Evolutionary conservation across 371 early-diverging fungal species (phyloP), one percentile per base, ranked within the genome.

Genomic region (Rhizomucor pusillus): DNA sequence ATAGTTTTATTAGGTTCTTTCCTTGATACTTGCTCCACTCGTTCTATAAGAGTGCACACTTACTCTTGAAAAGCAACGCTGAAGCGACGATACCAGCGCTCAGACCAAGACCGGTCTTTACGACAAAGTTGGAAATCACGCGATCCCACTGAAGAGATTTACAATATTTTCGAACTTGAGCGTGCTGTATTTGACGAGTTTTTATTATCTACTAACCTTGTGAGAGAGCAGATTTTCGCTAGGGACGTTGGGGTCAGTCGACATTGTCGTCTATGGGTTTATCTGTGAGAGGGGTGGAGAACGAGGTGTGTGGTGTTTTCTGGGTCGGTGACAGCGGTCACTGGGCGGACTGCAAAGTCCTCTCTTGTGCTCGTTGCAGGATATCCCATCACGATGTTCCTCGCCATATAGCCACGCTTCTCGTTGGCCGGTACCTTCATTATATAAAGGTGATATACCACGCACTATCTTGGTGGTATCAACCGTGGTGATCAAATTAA

Each of bases 11-110:
- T 14, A 19, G 22, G 35, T 24, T n/a, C 4, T 23, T 34, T 25
- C 19, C 60, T 46, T 9, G 35, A 41, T 39, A 46, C 33, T 39
- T 23, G 20, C 29, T 20, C 23, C 25, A 48, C 22, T 44, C 47
- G 12, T 35, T 39, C 12, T 34, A 35, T 24, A 29, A 49, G 14
- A 45, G 37, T 39, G 35, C 43, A 22, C 4, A 77, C 86, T 67
- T 83, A 90, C 95, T 87, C 79, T 86, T 89, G 77, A 95, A 95
- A 61, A 95, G 65, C 35, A 95, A 77, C 39, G 90, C 91, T 33
- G 94, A 92, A 39, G 91, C 87, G 22, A 91, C 89, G 57, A 95
- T 84, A 57, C 94, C 95, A 29, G 87, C 87, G 60, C 91, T 88
- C 56, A 93, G 75, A 60, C 95, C 95, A 54, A 93, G 75, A 22